Evolutionary conservation across 306 rosid species (phyloP).

Genomic region (Sophora flavescens): DNA sequence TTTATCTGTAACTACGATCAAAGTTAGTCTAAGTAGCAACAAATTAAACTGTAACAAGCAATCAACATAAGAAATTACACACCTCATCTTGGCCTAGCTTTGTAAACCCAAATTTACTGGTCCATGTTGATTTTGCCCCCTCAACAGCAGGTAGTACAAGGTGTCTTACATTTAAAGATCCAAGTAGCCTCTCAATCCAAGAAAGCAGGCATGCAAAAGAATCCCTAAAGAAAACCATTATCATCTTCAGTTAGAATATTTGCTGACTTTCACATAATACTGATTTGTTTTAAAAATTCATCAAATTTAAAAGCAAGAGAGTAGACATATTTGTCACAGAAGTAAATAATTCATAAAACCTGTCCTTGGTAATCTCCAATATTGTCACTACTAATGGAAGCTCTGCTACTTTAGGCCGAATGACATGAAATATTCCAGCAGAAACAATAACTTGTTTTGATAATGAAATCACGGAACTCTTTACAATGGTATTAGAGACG

Average conservation of each 20-base stretch:
- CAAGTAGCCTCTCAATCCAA: constrained; percentile 80
- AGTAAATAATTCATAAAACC: too few relatives aligned
- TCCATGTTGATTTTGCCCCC: constrained; percentile 92
- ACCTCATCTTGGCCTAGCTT: constrained; percentile 78
- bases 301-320: not conserved
- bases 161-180: constrained; percentile 65
- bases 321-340: not conserved
- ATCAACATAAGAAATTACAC: not conserved
- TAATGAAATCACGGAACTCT: too few relatives aligned
- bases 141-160: constrained; percentile 93
- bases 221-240: constrained; percentile 62
- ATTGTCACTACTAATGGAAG: too few relatives aligned
- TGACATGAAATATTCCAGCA: too few relatives aligned
- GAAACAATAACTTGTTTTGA: too few relatives aligned
- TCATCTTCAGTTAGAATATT: constrained; percentile 20
- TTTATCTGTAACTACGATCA: constrained; percentile 54
- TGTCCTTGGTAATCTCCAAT: too few relatives aligned
- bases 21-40: constrained; percentile 10
- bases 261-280: not conserved
- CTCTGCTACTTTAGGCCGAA: too few relatives aligned
- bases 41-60: constrained; percentile 12
- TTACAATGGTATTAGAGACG: too few relatives aligned
- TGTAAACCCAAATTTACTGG: constrained; percentile 78
- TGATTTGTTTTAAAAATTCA: not conserved
- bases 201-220: constrained; percentile 81